Evolutionary conservation across 331 rosid species (phyloP), one percentile per base, ranked within the genome.

Genomic region (Acacia pycnantha): DNA sequence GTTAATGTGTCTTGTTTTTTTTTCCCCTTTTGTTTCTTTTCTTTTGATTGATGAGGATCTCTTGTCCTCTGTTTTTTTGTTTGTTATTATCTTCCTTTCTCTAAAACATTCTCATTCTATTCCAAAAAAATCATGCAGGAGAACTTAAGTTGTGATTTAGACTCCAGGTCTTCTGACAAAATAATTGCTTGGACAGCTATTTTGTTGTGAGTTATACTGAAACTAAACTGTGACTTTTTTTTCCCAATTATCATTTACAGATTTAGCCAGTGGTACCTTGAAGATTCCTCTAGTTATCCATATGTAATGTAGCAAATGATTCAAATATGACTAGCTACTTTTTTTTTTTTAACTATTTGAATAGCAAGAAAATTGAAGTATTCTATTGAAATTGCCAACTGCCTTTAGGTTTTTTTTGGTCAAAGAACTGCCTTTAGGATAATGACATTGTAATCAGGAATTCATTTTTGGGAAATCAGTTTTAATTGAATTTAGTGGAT

Each of bases 341-440:
- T 13, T 2, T 53, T 47, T n/a, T 11, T 16, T 8, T 14, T 3
- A 14, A 26, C 62, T 66, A 40, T 12, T 81, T 11, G 27, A 75
- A 67, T 51, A 41, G 80, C 70, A 26, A 27, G 77, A 53, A 72
- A 48, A 77, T 53, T 41, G 51, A 40, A 66, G 62, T 53, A 24
- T 43, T 73, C 11, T 44, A 24, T 16, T 68, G 50, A 40, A 82
- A 59, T n/a, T 33, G 14, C 29, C 11, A 69, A 47, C 62, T 77
- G 35, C 46, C 46, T n/a, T 74, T 59, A 56, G 56, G 74, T n/a
- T n/a, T n/a, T n/a, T n/a, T n/a, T n/a, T n/a, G n/a, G n/a, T n/a
- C n/a, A n/a, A n/a, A n/a, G n/a, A 69, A 47, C 62, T 77, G 35
- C 46, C 46, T n/a, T 74, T 59, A 56, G 56, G 74, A 79, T 21